Conservation (phyloP, 495 filamentous ascomycete genomes). For the Xylaria nigripes region DNA sequence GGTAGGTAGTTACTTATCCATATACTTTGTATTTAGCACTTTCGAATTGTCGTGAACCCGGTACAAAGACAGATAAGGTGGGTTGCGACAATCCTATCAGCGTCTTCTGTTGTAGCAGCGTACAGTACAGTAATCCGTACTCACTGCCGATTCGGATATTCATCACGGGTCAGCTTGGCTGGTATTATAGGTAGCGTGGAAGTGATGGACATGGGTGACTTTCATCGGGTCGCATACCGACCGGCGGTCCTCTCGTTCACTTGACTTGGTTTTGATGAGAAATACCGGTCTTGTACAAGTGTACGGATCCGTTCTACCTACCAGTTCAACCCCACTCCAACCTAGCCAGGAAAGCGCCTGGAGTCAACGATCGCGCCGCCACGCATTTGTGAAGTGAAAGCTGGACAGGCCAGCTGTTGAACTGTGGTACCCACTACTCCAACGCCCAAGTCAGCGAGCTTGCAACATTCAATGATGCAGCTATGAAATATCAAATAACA, state of each 20-base stretch:
- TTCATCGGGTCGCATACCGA: neutral
- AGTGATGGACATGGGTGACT: neutral
- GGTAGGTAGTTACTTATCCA: neutral
- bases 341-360: neutral
- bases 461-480: neutral
- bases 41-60: neutral
- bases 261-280: neutral
- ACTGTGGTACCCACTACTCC: neutral
- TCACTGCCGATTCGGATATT: neutral
- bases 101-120: neutral
- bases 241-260: neutral
- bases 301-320: neutral
- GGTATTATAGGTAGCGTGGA: neutral
- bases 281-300: neutral
- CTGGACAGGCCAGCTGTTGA: neutral
- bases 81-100: neutral
- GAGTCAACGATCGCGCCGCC: neutral
- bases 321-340: neutral
- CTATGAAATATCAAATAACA: neutral
- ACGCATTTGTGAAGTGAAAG: constrained; percentile 1
- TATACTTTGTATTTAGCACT: neutral
- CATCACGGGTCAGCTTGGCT: neutral
- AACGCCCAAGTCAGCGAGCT: neutral
- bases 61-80: neutral
- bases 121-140: neutral